Conservation (phyloP, 1,139 yeast genomes). For the Lodderomyces jiufengensis region DNA sequence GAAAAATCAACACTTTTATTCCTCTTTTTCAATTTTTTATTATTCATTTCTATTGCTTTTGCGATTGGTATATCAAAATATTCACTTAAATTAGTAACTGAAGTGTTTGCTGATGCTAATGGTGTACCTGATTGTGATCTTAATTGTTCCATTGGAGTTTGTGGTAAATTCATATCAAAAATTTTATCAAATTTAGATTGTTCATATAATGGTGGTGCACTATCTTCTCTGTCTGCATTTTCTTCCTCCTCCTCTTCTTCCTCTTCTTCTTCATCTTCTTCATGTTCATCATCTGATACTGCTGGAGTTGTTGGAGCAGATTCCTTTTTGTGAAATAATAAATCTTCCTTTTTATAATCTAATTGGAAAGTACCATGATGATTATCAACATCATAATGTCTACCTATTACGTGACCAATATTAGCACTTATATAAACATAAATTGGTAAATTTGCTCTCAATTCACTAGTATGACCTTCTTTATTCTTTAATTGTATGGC, state of each 20-base stretch:
- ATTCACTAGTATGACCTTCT: constrained; percentile 64
- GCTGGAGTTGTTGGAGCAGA: constrained; percentile 13
- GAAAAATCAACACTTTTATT: constrained; percentile 13
- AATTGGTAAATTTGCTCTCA: constrained; percentile 66
- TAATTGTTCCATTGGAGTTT: constrained; percentile 39
- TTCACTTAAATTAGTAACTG: constrained; percentile 19
- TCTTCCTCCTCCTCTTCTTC: constrained; percentile 7
- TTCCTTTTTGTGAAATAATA: constrained; percentile 30
- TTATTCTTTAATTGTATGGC: constrained; percentile 54
- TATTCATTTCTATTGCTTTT: constrained; percentile 9
- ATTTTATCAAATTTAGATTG: constrained; percentile 34
- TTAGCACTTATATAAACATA: constrained; percentile 55
- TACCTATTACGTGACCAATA: constrained; percentile 47
- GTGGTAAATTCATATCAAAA: constrained; percentile 35
- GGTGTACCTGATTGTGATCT: constrained; percentile 22
- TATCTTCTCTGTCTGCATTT: constrained; percentile 29
- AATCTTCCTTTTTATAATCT: constrained; percentile 29
- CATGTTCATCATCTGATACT: constrained; percentile 12
- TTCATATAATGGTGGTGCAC: constrained; percentile 44
- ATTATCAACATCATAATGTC: constrained; percentile 48
- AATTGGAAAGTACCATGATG: constrained; percentile 48
- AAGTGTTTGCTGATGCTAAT: constrained; percentile 17
- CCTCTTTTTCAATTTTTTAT: constrained; percentile 5
- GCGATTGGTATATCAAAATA: constrained; percentile 27
- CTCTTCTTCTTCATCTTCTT: constrained; percentile 13